These are phyloP conservation scores for Microsporum audouinii DNA, from an alignment of 2,329 filamentous ascomycete genomes.

Conservation along the genomic window DNA sequence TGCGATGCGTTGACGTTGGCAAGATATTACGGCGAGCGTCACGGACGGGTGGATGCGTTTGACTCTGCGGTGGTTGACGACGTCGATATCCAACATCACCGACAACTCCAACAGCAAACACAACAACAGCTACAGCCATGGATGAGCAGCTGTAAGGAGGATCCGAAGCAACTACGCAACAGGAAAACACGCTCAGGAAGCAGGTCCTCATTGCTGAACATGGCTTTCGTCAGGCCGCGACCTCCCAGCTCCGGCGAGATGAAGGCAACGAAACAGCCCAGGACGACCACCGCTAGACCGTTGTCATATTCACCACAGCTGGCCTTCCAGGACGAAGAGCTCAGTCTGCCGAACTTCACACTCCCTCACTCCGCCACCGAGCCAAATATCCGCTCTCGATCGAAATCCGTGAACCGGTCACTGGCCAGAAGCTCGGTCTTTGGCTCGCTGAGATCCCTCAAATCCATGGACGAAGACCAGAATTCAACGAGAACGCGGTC, in stretches of 20 bases:
- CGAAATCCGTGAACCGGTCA: conserved; percentile 31
- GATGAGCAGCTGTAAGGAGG: not conserved
- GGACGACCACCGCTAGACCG: not conserved
- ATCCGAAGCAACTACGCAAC: not conserved
- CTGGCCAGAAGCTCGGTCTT: conserved; percentile 44
- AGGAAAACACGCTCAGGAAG: not conserved
- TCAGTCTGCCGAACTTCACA: not conserved
- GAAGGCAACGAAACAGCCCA: not conserved
- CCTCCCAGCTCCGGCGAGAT: not conserved
- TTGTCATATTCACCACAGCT: not conserved
- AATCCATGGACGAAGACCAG: conserved; percentile 43
- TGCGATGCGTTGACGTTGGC: not conserved
- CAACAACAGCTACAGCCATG: not conserved
- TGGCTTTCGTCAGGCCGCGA: not conserved
- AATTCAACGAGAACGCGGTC: conserved; percentile 36
- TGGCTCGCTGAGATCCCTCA: conserved; percentile 45
- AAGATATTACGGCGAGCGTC: not conserved
- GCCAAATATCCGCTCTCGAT: conserved; percentile 8
- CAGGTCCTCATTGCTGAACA: not conserved
- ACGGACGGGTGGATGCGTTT: not conserved
- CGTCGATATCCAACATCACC: not conserved
- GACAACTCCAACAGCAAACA: not conserved
- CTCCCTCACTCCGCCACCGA: conserved; percentile 12
- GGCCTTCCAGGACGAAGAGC: not conserved
- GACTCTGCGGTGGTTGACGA: not conserved